phyloP scores from a whole-genome alignment of 768 basidiomycete genomes.

The Boletus eberwhitei region DNA sequence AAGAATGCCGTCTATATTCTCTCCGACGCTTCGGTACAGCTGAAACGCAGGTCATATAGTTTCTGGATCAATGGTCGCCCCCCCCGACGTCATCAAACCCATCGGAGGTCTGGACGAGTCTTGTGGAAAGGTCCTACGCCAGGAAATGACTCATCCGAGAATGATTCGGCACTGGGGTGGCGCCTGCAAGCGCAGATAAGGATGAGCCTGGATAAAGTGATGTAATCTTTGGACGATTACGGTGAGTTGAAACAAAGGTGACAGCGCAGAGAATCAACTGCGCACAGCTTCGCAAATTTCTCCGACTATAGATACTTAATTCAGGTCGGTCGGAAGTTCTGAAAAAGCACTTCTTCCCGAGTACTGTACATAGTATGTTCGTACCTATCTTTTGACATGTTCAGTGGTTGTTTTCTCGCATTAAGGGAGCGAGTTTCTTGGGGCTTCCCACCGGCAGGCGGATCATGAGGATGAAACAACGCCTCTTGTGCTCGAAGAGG shows the following conservation, averaged over 20 bases:
- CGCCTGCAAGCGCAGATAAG: background rate
- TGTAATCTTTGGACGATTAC: background rate
- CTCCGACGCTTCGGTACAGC: too few species aligned
- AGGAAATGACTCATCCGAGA: background rate
- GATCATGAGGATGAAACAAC: slow-evolving; percentile 2
- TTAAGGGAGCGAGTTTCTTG: background rate
- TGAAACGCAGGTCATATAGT: too few species aligned
- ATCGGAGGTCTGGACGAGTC: too few species aligned
- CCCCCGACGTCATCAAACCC: background rate
- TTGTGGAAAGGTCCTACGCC: background rate
- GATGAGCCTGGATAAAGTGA: background rate
- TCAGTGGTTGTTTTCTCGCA: background rate
- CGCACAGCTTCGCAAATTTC: too few species aligned
- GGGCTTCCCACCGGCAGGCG: background rate
- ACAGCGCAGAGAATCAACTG: background rate
- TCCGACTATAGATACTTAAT: too few species aligned
- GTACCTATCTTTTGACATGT: background rate
- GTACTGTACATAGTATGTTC: background rate
- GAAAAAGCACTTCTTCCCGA: background rate
- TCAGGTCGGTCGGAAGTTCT: background rate
- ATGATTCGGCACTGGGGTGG: too few species aligned
- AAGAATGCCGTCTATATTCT: too few species aligned
- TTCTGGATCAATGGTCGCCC: background rate
- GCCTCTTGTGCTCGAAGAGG: background rate
- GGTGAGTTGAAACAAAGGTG: background rate